Evolutionary conservation across 345 rosid genomes (phyloP), one percentile per base, ranked within the genome.

Genomic region (Eutrema japonicum): DNA sequence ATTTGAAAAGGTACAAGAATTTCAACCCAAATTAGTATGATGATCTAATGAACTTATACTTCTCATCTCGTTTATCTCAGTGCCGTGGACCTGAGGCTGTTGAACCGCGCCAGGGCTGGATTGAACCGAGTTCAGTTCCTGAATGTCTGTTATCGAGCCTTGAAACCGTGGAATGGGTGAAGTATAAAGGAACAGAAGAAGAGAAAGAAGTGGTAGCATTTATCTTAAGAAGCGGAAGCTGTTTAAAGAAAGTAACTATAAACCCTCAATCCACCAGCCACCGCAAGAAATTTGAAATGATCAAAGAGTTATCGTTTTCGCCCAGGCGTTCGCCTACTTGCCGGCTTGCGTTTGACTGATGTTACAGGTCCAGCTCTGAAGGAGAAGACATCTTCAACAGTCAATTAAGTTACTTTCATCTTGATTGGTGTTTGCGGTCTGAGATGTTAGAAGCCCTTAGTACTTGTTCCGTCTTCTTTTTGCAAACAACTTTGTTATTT

Each of bases 181-280:
- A 22, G 0, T 72, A 72, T 26, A 5, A 53, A 72, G 76, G 70
- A 64, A 53, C 3, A 3, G 4, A 63, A 8, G 48, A 42, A 43
- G 76, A 72, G 64, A 53, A 33, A 32, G 38, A 52, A 52, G 4
- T 64, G 6, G 70, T 5, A 3, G 38, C 11, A 2, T 64, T 41
- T 12, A 33, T 72, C 70, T 52, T 63, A 43, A 64, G 52, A 35
- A 42, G 0, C 22, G 55, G 45, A 62, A 41, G 50, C 0, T 33
- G 62, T 41, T 62, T 72, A 6, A n/a, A 72, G 35, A 42, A 51
- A 16, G 70, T 54, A 5, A 64, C 53, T 43, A 64, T 72, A 13
- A 13, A 26, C 1, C 32, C 42, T 41, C 0, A 27, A 13, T 42
- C 18, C 43, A 55, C 54, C 22, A 22, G 36, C 10, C 0, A 4